A percentile compares a stretch with the other conserved stretches of the same genome.
phyloP scores from a whole-genome alignment of 768 basidiomycete genomes.

The Suillus cothurnatus region DNA sequence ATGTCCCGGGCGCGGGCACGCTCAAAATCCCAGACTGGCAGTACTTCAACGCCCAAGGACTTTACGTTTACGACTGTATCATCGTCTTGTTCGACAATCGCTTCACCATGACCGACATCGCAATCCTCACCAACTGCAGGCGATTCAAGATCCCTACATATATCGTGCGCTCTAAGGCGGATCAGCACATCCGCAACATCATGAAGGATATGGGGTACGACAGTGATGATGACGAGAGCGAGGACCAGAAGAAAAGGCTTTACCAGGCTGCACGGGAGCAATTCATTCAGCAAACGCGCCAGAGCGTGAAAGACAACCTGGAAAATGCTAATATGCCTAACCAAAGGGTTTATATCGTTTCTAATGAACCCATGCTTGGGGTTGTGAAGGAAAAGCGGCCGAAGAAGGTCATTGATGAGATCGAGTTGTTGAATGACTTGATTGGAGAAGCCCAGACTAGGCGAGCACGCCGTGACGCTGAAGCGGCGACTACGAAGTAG shows the following conservation, averaged over 20 bases:
- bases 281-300: conserved; percentile 30
- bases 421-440: conserved; percentile 29
- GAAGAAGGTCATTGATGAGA: conserved; percentile 29
- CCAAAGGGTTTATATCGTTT: conserved; percentile 33
- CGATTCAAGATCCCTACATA: conserved; percentile 38
- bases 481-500: neutral
- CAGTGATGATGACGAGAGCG: conserved; percentile 21
- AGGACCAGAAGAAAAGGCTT: conserved; percentile 13
- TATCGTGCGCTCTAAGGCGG: conserved; percentile 32
- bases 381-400: conserved; percentile 31
- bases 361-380: conserved; percentile 24
- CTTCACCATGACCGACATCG: conserved; percentile 38
- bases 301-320: conserved; percentile 28
- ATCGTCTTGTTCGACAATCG: conserved; percentile 38
- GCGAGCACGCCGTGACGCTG: neutral
- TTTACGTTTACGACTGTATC: conserved; percentile 40
- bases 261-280: conserved; percentile 30
- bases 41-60: conserved; percentile 41
- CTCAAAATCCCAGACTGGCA: conserved; percentile 38
- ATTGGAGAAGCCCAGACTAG: conserved; percentile 20
- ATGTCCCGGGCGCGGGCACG: conserved; percentile 41
- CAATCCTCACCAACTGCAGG: conserved; percentile 34
- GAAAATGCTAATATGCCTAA: conserved; percentile 27
- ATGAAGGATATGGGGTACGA: conserved; percentile 32
- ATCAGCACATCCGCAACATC: conserved; percentile 13